Conservation (phyloP, 805 yeast species). For the Starmerella geochares region DNA sequence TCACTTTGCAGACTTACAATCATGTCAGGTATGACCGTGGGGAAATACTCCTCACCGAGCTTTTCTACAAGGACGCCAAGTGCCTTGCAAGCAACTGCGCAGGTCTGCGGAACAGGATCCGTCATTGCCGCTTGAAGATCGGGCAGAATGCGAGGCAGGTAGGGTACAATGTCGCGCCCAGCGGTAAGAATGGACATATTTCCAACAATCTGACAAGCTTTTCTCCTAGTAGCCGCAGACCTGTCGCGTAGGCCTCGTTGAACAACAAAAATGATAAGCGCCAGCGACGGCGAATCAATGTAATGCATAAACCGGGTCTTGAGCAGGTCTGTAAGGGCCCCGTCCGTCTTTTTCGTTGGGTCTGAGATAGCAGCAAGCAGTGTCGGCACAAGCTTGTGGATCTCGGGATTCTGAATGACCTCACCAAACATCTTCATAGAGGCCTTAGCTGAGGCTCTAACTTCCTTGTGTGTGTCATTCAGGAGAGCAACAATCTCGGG, state of each 20-base stretch:
- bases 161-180: slow-evolving; percentile 72
- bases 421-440: slow-evolving; percentile 88
- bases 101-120: slow-evolving; percentile 93
- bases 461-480: slow-evolving; percentile 93
- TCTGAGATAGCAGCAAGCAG: slow-evolving; percentile 89
- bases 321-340: slow-evolving; percentile 73
- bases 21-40: slow-evolving; percentile 74
- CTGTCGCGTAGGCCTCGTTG: slow-evolving; percentile 93
- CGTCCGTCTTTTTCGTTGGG: slow-evolving; percentile 82
- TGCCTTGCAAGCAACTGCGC: slow-evolving; percentile 96
- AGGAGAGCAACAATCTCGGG: slow-evolving; percentile 94
- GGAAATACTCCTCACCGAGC: slow-evolving; percentile 92
- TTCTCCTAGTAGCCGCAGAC: slow-evolving; percentile 83
- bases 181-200: slow-evolving; percentile 96
- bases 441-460: slow-evolving; percentile 85
- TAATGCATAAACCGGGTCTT: slow-evolving; percentile 92
- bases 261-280: slow-evolving; percentile 85
- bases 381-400: slow-evolving; percentile 78
- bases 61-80: slow-evolving; percentile 92
- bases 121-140: slow-evolving; percentile 93
- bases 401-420: slow-evolving; percentile 94
- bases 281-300: slow-evolving; percentile 95
- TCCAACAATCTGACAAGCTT: slow-evolving; percentile 96
- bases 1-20: slow-evolving; percentile 49
- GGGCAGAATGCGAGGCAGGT: slow-evolving; percentile 61